A percentile compares a stretch with the other conserved stretches of the same genome.
Evolutionary conservation across 1,139 yeast species (phyloP).

Genomic region (Diutina sp.): DNA sequence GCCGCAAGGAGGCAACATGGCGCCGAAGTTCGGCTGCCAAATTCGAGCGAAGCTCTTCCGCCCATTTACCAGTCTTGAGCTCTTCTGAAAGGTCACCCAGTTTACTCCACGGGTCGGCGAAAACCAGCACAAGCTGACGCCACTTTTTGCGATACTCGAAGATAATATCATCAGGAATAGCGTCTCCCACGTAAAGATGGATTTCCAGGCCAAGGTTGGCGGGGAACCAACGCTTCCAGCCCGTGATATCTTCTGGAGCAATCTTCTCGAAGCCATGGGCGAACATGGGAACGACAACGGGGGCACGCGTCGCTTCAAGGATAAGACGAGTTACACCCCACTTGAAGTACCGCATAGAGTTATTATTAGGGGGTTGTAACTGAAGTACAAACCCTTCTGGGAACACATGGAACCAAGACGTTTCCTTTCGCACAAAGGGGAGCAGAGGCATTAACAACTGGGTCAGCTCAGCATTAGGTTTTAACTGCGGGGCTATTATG

Average conservation of each 20-base stretch:
- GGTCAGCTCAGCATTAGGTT: conserved; percentile 19
- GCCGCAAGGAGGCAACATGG: conserved; percentile 48
- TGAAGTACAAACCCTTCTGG: conserved; percentile 95
- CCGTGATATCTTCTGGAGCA: conserved; percentile 65
- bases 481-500: conserved; percentile 6
- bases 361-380: conserved; percentile 60
- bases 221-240: conserved; percentile 48
- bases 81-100: conserved; percentile 51
- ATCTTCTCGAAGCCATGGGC: conserved; percentile 78
- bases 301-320: conserved; percentile 72
- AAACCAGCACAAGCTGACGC: conserved; percentile 46
- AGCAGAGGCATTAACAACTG: conserved; percentile 28
- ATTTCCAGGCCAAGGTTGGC: conserved; percentile 56
- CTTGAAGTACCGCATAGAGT: conserved; percentile 86
- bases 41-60: conserved; percentile 48
- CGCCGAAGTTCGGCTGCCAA: conserved; percentile 60
- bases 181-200: conserved; percentile 60
- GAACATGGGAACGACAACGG: conserved; percentile 83
- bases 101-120: conserved; percentile 27
- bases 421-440: conserved; percentile 39
- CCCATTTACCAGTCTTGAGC: conserved; percentile 51
- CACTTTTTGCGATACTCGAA: conserved; percentile 53
- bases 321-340: conserved; percentile 90
- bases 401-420: conserved; percentile 89
- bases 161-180: conserved; percentile 50